These are phyloP conservation scores for Mallotus japonicus DNA, from an alignment of 441 rosid genomes.

Conservation along the genomic window DNA sequence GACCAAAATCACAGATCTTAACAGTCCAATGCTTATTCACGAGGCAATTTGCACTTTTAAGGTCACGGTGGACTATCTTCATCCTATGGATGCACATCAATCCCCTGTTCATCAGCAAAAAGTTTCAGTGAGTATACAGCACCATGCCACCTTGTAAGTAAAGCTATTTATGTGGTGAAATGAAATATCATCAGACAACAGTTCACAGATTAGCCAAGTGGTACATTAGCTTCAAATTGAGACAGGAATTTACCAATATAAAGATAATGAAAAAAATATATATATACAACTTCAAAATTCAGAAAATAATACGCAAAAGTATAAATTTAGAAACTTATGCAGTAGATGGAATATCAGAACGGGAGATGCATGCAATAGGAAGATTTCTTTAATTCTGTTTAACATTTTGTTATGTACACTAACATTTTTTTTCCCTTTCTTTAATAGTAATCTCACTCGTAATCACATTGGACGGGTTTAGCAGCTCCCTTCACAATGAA, in stretches of 20 bases:
- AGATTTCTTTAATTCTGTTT: too few species aligned
- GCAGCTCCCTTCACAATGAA: too few species aligned
- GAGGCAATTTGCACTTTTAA: conserved; percentile 93
- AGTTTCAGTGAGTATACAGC: conserved; percentile 17
- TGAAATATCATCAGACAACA: not conserved
- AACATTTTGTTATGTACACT: too few species aligned
- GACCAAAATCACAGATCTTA: conserved; percentile 93
- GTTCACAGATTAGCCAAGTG: not conserved
- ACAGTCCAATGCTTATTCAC: conserved; percentile 82
- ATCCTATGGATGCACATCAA: conserved; percentile 96
- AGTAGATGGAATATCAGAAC: too few species aligned
- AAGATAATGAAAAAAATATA: not conserved
- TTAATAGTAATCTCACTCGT: too few species aligned
- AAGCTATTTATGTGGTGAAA: not conserved
- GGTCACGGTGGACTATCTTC: conserved; percentile 91
- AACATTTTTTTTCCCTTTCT: too few species aligned
- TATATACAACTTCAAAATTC: not conserved
- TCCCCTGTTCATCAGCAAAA: conserved; percentile 48
- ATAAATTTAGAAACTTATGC: not conserved
- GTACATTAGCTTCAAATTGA: not conserved
- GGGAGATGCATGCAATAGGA: too few species aligned
- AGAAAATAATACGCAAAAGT: not conserved
- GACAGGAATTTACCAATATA: not conserved
- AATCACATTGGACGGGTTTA: too few species aligned
- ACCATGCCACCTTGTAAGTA: not conserved